phyloP scores from a whole-genome alignment of 1,284 basidiomycete genomes.

The Tilletia horrida region DNA sequence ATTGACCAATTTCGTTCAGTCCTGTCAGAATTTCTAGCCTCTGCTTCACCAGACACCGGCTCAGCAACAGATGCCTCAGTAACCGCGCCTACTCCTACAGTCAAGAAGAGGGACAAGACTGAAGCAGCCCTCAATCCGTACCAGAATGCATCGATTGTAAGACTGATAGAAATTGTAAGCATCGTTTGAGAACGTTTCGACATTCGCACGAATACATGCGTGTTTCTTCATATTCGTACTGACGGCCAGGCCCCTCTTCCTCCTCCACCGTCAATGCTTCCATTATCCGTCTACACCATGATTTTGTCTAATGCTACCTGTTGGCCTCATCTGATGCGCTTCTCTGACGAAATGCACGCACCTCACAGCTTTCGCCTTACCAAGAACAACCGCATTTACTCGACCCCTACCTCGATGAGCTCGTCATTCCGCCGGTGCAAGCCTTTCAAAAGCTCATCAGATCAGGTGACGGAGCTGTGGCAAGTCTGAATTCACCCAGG shows the following conservation, averaged over 20 bases:
- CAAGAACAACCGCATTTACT: constrained; percentile 85
- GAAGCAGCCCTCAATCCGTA: constrained; percentile 1
- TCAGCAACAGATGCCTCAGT: no score
- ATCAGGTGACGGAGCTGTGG: neutral
- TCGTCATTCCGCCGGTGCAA: constrained; percentile 73
- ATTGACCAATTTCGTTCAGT: constrained; percentile 8
- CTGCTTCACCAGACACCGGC: neutral
- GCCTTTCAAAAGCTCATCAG: constrained; percentile 33
- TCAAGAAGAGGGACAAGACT: no score
- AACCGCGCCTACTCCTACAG: no score
- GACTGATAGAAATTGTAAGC: neutral
- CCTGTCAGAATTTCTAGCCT: neutral
- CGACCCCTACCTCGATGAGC: constrained; percentile 85
- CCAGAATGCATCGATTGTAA: neutral
- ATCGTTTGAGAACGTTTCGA: no score
- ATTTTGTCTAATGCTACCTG: no score
- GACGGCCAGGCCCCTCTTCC: no score
- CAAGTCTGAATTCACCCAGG: neutral
- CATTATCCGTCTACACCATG: neutral
- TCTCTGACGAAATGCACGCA: neutral
- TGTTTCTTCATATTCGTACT: no score
- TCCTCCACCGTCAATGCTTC: no score
- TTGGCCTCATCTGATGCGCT: no score
- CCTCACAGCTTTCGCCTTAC: constrained; percentile 73
- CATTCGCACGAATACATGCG: no score